Evolutionary conservation across 2,329 filamentous ascomycete species (phyloP), one percentile per base, ranked within the genome.

Genomic region (Aspergillus proliferans): DNA sequence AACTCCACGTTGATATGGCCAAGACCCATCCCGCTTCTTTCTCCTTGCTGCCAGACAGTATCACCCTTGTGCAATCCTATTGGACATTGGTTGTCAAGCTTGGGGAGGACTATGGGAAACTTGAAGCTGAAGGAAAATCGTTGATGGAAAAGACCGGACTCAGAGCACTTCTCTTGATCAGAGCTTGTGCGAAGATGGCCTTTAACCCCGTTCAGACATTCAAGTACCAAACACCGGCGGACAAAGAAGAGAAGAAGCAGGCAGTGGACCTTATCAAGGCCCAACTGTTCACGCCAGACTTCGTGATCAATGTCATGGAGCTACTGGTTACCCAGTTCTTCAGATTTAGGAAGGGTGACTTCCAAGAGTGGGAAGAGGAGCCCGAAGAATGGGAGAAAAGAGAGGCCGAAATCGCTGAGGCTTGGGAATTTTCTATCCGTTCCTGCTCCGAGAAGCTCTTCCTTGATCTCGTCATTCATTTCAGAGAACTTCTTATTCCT

Each of bases 381-480:
- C 89, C 92, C 0, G 89, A 98, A 66, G 90, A 94, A 47, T 98
- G 93, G 91, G 92, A 96, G 67, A 85, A 87, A 55, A 84, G 86
- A 60, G 90, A 96, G 72, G 89, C 94, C 61, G 87, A 85, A 52
- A 82, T 88, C 51, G 84, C 87, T 33, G 87, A 89, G 58, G 88
- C 87, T 1, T 97, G 87, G 79, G 90, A 97, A 62, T 96, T 91
- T 74, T 88, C 92, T 50, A 85, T 97, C 47, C 84, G 92, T 28
- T 88, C 91, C 2, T 97, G 92, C 64, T 86, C 93, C 0, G 93
- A 98, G 69, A 94, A 91, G 68, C 77, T 98, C 12, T 95, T 97
- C 69, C 78, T 96, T 57, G 91, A 96, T 60, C 80, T 98, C 15
- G 82, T 95, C 52, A 87, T 88, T 52, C 85, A 95, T 71, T 94